Base-by-base conservation (phyloP, 345 rosid species). In the Brassica juncea region DNA sequence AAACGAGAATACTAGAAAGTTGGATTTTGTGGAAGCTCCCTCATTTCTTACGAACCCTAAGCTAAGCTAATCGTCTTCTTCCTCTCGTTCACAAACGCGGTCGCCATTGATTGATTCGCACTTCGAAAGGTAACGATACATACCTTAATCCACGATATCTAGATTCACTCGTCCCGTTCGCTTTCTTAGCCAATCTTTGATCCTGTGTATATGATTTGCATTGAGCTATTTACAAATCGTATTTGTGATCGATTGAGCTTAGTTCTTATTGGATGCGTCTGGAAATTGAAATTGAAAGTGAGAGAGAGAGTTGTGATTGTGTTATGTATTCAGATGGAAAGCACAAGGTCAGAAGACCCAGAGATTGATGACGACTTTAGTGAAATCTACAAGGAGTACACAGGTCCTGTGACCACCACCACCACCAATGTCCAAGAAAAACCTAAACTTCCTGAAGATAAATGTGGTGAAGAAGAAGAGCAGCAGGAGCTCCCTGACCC, bases 311-410 rank as follows among this genome's bases (percentile, higher is more conserved):
- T n/a, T 74, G 34, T 72, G 62, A 49, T 66, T 77, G 4, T 55
- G 63, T 77, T 2, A 19, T 60, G 12, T 61, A 4, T 82, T 66
- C 10, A 68, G 83, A 95, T 95, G 99, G 93, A 80, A 67, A 89
- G 86, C 64, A 85, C 88, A 31, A 86, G 89, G 84, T 83, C 89
- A 32, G 98, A 91, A 32, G 98, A 91, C 84, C 85, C 84, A 21
- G 98, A 94, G 65, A 77, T 81, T 5, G 98, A 95, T 81, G 99
- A 94, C 79, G 99, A 95, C 72, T 95, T 95, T 65, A 90, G 91
- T 81, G 97, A 95, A 71, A 84, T 95, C 70, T 95, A 95, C 89
- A 95, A 95, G 86, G 99, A 93, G 80, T 93, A 95, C 67, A 95
- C 98, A 6, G 99, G 98, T 16, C 99, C 99, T 49, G 57, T 49